Evolutionary conservation across 2,329 filamentous ascomycete species (phyloP).

Genomic region (Rugonectria rugulosa): DNA sequence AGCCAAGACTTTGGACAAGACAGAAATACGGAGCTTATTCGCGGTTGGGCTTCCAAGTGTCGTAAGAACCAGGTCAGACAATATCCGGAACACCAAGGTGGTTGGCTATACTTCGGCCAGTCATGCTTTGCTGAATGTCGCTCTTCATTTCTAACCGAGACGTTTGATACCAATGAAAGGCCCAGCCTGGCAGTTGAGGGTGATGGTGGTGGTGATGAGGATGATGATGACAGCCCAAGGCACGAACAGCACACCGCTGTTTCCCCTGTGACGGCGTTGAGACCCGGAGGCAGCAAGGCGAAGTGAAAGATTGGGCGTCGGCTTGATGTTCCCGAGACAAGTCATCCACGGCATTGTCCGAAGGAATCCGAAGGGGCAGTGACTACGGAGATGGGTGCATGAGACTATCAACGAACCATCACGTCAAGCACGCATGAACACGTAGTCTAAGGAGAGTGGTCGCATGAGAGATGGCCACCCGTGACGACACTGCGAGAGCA

Average conservation of each 20-base stretch:
- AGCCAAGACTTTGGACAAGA: too few species aligned
- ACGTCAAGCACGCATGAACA: conserved; percentile 12
- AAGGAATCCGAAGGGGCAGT: neutral
- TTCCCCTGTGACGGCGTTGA: neutral
- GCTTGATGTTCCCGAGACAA: neutral
- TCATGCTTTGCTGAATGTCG: neutral
- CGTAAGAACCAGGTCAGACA: conserved; percentile 6
- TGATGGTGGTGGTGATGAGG: neutral
- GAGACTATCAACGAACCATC: neutral
- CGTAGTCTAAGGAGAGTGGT: conserved; percentile 28
- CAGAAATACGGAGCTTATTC: too few species aligned
- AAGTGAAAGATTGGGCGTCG: neutral
- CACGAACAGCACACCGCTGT: neutral
- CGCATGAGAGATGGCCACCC: conserved; percentile 37
- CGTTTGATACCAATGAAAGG: neutral
- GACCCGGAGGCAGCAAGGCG: neutral
- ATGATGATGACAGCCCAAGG: neutral
- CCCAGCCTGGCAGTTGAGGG: neutral
- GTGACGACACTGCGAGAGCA: conserved; percentile 23
- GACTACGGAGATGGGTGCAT: neutral
- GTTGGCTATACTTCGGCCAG: neutral
- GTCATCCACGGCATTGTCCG: neutral
- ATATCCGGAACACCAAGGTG: conserved; percentile 8
- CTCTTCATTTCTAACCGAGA: neutral
- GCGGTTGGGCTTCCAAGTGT: too few species aligned